phyloP scores from a whole-genome alignment of 1,284 basidiomycete species.

The Ceratobasidium papillatum region DNA sequence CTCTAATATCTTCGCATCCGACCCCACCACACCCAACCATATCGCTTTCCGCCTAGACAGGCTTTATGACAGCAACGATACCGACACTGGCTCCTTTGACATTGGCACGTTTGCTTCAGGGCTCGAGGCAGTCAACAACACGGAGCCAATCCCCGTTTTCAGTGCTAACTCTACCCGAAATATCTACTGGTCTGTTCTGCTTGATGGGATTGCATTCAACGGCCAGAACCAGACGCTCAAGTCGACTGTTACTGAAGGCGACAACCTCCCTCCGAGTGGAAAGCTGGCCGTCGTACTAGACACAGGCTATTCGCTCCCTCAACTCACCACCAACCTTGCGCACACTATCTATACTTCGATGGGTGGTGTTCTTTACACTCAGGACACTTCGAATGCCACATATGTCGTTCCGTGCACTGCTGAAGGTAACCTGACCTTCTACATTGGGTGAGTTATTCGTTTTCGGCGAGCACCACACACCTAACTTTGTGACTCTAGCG shows the following conservation, averaged over 20 bases:
- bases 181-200: slow-evolving; percentile 6
- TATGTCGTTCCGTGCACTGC: slow-evolving; percentile 1
- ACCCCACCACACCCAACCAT: background rate
- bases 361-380: background rate
- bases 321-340: slow-evolving; percentile 1
- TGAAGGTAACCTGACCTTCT: slow-evolving; percentile 3
- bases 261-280: background rate
- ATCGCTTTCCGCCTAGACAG: slow-evolving; percentile 15
- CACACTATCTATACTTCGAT: background rate
- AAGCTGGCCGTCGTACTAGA: background rate
- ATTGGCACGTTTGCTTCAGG: slow-evolving; percentile 28
- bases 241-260: background rate
- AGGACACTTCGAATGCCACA: background rate
- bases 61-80: background rate
- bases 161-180: background rate
- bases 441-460: background rate
- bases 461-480: background rate
- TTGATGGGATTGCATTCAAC: slow-evolving; percentile 9
- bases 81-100: slow-evolving; percentile 17
- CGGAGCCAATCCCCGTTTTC: background rate
- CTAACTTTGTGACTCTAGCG: background rate
- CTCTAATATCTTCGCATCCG: slow-evolving; percentile 7
- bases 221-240: slow-evolving; percentile 12
- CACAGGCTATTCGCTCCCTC: slow-evolving; percentile 13
- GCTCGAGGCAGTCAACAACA: background rate